A percentile compares a stretch with the other conserved stretches of the same genome.
Evolutionary conservation across 768 basidiomycete genomes (phyloP).

Genomic region (Podaxis sp.): DNA sequence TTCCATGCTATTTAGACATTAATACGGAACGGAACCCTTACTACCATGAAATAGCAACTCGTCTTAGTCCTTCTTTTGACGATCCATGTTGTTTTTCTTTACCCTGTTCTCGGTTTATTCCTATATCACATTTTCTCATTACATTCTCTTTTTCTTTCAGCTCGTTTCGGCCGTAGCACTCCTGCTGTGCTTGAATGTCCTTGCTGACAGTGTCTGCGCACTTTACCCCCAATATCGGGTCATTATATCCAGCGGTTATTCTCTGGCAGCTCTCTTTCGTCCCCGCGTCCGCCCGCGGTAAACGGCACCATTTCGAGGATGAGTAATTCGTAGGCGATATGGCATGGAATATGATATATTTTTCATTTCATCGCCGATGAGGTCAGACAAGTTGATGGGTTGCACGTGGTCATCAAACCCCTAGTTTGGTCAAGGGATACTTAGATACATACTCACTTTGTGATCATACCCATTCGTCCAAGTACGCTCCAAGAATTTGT

Average conservation of each 20-base stretch:
- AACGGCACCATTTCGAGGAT: too few relatives aligned
- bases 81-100: not conserved
- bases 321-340: not conserved
- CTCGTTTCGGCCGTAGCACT: conserved; percentile 7
- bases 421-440: not conserved
- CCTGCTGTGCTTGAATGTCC: not conserved
- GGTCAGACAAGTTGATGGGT: not conserved
- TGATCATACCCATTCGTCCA: not conserved
- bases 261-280: not conserved
- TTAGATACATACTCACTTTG: not conserved
- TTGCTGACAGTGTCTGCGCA: not conserved
- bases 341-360: not conserved
- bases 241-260: not conserved
- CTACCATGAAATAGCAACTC: not conserved
- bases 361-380: not conserved
- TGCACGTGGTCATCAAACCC: conserved; percentile 9
- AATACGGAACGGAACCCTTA: conserved; percentile 16
- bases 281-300: too few relatives aligned
- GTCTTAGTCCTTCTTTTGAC: not conserved
- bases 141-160: conserved; percentile 10
- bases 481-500: not conserved
- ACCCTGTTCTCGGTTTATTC: conserved; percentile 14
- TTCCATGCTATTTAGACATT: conserved; percentile 6
- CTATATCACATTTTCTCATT: conserved; percentile 10
- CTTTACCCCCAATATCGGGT: not conserved